Evolutionary conservation across 805 yeast species (phyloP).

Genomic region (Suhomyces tanzawaensis): DNA sequence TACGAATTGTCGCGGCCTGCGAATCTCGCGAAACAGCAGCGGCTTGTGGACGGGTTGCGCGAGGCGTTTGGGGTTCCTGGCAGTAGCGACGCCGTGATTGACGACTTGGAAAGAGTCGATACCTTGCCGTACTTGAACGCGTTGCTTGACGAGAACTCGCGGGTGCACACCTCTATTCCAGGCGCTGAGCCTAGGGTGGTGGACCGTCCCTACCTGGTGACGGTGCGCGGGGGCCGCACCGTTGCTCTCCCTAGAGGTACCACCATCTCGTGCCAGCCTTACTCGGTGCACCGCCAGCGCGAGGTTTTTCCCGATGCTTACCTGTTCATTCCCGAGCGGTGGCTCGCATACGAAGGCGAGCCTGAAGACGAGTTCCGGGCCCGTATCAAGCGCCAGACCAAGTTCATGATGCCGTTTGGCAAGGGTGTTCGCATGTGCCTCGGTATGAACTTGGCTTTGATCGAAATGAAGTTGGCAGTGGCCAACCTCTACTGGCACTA

Average conservation of each 20-base stretch:
- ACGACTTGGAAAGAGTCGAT: slow-evolving; percentile 45
- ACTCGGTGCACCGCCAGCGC: slow-evolving; percentile 55
- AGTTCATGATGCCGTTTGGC: slow-evolving; percentile 66
- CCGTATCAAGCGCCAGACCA: slow-evolving; percentile 46
- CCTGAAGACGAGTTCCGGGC: slow-evolving; percentile 23
- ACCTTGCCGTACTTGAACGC: slow-evolving; percentile 58
- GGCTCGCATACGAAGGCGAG: slow-evolving; percentile 47
- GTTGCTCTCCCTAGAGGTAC: slow-evolving; percentile 50
- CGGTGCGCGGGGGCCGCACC: slow-evolving; percentile 22
- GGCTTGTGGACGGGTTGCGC: slow-evolving; percentile 46
- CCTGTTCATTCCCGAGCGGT: slow-evolving; percentile 57
- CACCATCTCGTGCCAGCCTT: slow-evolving; percentile 62
- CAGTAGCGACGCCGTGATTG: slow-evolving; percentile 17
- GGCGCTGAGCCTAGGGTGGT: slow-evolving; percentile 65
- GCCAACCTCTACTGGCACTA: slow-evolving; percentile 54
- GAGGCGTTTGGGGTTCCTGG: slow-evolving; percentile 31
- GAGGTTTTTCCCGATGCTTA: slow-evolving; percentile 52
- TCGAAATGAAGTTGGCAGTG: slow-evolving; percentile 60
- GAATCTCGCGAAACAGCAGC: slow-evolving; percentile 44
- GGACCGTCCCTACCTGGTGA: slow-evolving; percentile 27
- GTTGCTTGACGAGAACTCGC: slow-evolving; percentile 55
- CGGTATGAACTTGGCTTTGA: slow-evolving; percentile 65
- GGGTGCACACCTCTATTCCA: slow-evolving; percentile 70
- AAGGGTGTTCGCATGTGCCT: slow-evolving; percentile 73
- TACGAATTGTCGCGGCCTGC: slow-evolving; percentile 57